Evolutionary conservation across 139 green algal genomes (phyloP), one percentile per base, ranked within the genome.

Genomic region (Pedinophyceae sp.): DNA sequence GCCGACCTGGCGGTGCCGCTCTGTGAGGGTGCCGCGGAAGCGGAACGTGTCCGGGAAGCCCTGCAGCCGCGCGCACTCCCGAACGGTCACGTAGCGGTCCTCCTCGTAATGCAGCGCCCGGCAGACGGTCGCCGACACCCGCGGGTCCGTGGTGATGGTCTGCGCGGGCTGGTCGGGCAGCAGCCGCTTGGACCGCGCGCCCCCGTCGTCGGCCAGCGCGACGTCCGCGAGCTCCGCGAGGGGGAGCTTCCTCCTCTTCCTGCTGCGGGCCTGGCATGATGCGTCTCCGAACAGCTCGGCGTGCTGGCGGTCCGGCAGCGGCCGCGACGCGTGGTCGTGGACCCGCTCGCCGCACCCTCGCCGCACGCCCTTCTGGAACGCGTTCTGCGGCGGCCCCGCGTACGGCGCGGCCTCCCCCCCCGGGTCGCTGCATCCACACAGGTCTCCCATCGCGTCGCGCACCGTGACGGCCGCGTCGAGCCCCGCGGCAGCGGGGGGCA

Each of bases 51-150:
- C 86, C 1, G 85, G 85, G 71, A 94, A 94, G 38, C 85, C 82
- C 82, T 94, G 85, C 0, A 82, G 85, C n/a, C 88, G 66, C 10
- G 87, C 89, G 58, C 88, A 97, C 72, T 97, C 88, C 19, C 88
- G 66, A 34, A 97, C 88, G 2, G 67, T 82, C 30, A 97, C 85
- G 58, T 97, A 96, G 52, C 88, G 70, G 69, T 97, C 82, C 77
- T 97, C 89, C 6, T 80, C 64, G 2, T 85, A 85, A 68, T 96
- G 87, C 70, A 96, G 92, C 49, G 94, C 91, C 79, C 93, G 88
- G 16, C 87, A 85, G 52, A 88, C 77, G 70, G 97, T 97, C 70
- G 89, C 88, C 88, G 97, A 97, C 57, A 89, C 89, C 71, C 96
- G 83, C 4, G 88, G 88, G 71, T 97, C 88, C 19, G 88, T 97